These are phyloP conservation scores for Ustilago hordei DNA, from an alignment of 1,284 basidiomycete species.

Conservation along the genomic window DNA sequence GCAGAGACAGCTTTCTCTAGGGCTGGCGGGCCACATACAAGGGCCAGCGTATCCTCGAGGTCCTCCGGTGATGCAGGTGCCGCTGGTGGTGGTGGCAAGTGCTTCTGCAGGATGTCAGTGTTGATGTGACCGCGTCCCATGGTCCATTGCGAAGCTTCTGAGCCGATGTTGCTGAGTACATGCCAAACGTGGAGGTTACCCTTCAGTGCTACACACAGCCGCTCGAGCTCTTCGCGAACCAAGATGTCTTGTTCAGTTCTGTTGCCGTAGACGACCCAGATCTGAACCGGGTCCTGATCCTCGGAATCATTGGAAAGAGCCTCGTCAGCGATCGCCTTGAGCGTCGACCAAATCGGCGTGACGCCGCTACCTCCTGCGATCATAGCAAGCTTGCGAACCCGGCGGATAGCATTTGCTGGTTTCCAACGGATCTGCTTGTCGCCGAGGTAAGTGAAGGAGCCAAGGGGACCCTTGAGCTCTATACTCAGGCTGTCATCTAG, in stretches of 20 bases:
- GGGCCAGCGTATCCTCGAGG: slow-evolving; percentile 70
- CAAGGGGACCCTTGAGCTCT: slow-evolving; percentile 77
- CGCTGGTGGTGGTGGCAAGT: slow-evolving; percentile 69
- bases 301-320: slow-evolving; percentile 44
- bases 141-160: slow-evolving; percentile 70
- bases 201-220: slow-evolving; percentile 67
- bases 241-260: slow-evolving; percentile 73
- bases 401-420: slow-evolving; percentile 67
- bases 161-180: slow-evolving; percentile 70
- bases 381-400: slow-evolving; percentile 74
- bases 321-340: slow-evolving; percentile 73
- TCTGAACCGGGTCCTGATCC: slow-evolving; percentile 61
- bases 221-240: slow-evolving; percentile 74
- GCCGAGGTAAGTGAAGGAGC: slow-evolving; percentile 75
- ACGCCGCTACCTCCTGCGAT: slow-evolving; percentile 77
- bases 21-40: slow-evolving; percentile 75
- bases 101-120: slow-evolving; percentile 70
- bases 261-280: slow-evolving; percentile 75
- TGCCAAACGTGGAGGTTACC: slow-evolving; percentile 73
- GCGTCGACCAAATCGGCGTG: slow-evolving; percentile 73
- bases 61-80: slow-evolving; percentile 21
- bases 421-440: slow-evolving; percentile 71
- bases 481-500: slow-evolving; percentile 68
- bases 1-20: slow-evolving; percentile 66
- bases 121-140: slow-evolving; percentile 73